Evolutionary conservation across 2,329 filamentous ascomycete genomes (phyloP).

Genomic region (Fusarium sp.): DNA sequence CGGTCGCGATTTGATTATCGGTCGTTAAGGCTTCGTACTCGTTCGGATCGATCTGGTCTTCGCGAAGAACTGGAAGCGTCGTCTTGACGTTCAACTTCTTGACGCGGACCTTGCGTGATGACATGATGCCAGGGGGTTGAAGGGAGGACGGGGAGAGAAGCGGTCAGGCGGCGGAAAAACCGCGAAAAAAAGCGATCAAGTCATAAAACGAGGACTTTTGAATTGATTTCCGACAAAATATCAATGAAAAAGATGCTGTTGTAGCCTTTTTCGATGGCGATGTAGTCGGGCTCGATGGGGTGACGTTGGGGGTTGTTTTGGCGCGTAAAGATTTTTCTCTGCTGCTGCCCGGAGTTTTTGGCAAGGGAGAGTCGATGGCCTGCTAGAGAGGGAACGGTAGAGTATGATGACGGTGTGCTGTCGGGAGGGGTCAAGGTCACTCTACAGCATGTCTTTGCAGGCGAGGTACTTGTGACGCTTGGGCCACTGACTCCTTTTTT

Average conservation of each 20-base stretch:
- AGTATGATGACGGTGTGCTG: conserved; percentile 46
- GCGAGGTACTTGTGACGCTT: conserved; percentile 48
- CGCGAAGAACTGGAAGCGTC: conserved; percentile 85
- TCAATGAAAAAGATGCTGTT: conserved; percentile 66
- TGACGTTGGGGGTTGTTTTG: conserved; percentile 69
- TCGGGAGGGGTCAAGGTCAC: conserved; percentile 45
- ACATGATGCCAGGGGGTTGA: conserved; percentile 64
- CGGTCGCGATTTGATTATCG: conserved; percentile 89
- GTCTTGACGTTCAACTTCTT: conserved; percentile 95
- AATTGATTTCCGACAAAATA: conserved; percentile 61
- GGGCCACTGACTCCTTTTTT: conserved; percentile 51
- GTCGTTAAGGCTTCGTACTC: conserved; percentile 89
- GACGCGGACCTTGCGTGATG: conserved; percentile 78
- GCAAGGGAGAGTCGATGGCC: conserved; percentile 46
- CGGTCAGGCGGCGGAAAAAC: conserved; percentile 66
- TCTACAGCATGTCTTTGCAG: conserved; percentile 29
- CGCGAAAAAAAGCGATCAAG: conserved; percentile 73
- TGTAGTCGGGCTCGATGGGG: conserved; percentile 62
- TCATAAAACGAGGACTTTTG: conserved; percentile 70
- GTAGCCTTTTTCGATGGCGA: conserved; percentile 67
- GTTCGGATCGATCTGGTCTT: conserved; percentile 88
- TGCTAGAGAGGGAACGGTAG: conserved; percentile 25
- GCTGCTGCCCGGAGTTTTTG: conserved; percentile 50
- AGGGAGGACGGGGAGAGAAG: conserved; percentile 54
- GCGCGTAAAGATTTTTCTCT: conserved; percentile 66